A percentile compares a stretch with the other conserved stretches of the same genome.
These are phyloP conservation scores for Quercus mongolica DNA, from an alignment of 306 rosid genomes.

Conservation along the genomic window DNA sequence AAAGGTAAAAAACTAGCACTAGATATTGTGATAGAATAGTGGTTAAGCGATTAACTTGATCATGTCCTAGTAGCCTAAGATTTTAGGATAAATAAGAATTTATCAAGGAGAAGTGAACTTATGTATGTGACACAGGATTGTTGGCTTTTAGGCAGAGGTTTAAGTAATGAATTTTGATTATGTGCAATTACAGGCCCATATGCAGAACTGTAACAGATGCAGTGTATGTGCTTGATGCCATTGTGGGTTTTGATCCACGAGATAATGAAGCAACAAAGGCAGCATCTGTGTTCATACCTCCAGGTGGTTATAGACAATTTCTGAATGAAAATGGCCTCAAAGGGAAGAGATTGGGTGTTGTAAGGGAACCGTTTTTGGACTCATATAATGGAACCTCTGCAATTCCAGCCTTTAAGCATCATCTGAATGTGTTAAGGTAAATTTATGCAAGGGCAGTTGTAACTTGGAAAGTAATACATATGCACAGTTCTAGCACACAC, in stretches of 20 bases:
- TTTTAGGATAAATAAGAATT: no score
- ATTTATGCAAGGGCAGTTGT: not conserved
- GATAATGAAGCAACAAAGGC: slow-evolving; percentile 47
- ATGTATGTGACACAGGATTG: not conserved
- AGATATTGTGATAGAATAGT: no score
- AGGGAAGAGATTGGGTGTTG: slow-evolving; percentile 63
- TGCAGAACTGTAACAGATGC: slow-evolving; percentile 78
- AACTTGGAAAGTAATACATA: not conserved
- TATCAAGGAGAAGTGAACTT: no score
- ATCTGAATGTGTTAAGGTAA: slow-evolving; percentile 41
- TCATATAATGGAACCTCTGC: slow-evolving; percentile 27
- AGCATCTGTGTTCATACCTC: slow-evolving; percentile 45
- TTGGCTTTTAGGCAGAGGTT: not conserved
- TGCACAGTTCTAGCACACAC: not conserved
- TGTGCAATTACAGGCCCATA: slow-evolving; percentile 45
- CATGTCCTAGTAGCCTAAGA: no score
- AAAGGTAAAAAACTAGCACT: no score
- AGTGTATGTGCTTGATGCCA: slow-evolving; percentile 65
- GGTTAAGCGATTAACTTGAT: no score
- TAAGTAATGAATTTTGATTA: not conserved
- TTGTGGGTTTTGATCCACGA: slow-evolving; percentile 57
- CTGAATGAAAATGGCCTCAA: slow-evolving; percentile 50
- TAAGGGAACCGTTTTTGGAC: slow-evolving; percentile 42
- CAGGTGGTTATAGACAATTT: slow-evolving; percentile 56
- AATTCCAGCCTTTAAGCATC: slow-evolving; percentile 38